These are phyloP conservation scores for Aaosphaeria pasadenensis DNA, from an alignment of 2,329 filamentous ascomycete species.

Conservation along the genomic window DNA sequence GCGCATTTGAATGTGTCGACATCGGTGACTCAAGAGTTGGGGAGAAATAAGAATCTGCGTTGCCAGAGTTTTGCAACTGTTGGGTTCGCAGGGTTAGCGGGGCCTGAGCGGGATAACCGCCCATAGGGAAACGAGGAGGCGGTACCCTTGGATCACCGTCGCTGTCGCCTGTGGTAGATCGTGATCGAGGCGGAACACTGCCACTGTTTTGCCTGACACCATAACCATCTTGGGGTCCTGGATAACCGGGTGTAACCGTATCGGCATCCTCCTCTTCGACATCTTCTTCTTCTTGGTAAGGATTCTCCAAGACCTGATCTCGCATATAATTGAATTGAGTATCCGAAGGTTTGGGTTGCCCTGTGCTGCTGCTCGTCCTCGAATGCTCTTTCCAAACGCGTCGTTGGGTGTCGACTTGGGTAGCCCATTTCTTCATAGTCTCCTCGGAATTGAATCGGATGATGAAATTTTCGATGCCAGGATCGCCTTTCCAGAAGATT, in stretches of 20 bases:
- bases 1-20: slow-evolving; percentile 53
- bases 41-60: slow-evolving; percentile 93
- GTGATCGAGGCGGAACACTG: slow-evolving; percentile 69
- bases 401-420: slow-evolving; percentile 73
- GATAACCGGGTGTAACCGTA: slow-evolving; percentile 32
- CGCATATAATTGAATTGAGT: slow-evolving; percentile 81
- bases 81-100: slow-evolving; percentile 69
- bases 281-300: slow-evolving; percentile 66
- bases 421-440: slow-evolving; percentile 87
- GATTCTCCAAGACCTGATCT: slow-evolving; percentile 72
- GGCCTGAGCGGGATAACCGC: slow-evolving; percentile 46
- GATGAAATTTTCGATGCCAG: slow-evolving; percentile 91
- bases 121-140: slow-evolving; percentile 68
- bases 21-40: slow-evolving; percentile 77
- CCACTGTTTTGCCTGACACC: slow-evolving; percentile 66
- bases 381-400: slow-evolving; percentile 46
- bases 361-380: slow-evolving; percentile 50
- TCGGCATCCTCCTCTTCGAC: slow-evolving; percentile 50
- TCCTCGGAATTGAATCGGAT: slow-evolving; percentile 93
- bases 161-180: slow-evolving; percentile 74
- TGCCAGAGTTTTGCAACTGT: slow-evolving; percentile 58
- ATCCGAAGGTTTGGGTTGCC: slow-evolving; percentile 54
- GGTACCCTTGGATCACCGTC: slow-evolving; percentile 53
- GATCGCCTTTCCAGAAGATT: slow-evolving; percentile 98
- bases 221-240: slow-evolving; percentile 45